Conservation (phyloP, 148 eudicot genomes). For the Suaeda aralocaspica region DNA sequence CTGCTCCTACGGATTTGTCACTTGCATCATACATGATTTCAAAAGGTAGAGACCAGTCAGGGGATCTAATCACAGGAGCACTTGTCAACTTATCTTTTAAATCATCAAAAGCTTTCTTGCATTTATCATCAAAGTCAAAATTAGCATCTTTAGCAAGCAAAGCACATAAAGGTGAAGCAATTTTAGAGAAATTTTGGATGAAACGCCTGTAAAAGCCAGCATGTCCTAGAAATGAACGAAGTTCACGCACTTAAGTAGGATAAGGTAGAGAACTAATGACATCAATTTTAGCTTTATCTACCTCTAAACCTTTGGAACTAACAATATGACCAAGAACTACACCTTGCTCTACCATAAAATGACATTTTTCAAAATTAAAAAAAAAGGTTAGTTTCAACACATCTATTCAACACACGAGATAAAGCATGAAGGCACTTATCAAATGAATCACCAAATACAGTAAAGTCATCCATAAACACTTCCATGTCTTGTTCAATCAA, state of each 20-base stretch:
- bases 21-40: constrained; percentile 19
- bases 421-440: constrained; percentile 13
- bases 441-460: constrained; percentile 1
- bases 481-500: constrained; percentile 2
- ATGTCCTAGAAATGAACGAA: constrained; percentile 4
- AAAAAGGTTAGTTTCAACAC: constrained; percentile 14
- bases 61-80: not conserved
- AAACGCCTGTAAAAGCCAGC: constrained; percentile 8
- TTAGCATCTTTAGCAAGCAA: not conserved
- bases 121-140: not conserved
- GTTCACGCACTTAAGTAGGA: not conserved
- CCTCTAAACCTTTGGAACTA: constrained; percentile 10
- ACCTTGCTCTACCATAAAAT: constrained; percentile 23
- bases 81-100: constrained; percentile 1
- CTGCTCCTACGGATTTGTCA: constrained; percentile 1
- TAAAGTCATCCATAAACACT: constrained; percentile 15
- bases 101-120: constrained; percentile 9
- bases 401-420: not conserved
- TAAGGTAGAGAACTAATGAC: constrained; percentile 13
- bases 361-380: not conserved
- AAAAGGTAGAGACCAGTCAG: not conserved
- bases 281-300: constrained; percentile 19
- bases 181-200: not conserved
- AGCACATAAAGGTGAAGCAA: not conserved
- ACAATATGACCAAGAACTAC: constrained; percentile 11